These are phyloP conservation scores for Talaromyces verruculosus DNA, from an alignment of 2,329 filamentous ascomycete genomes.

Conservation along the genomic window DNA sequence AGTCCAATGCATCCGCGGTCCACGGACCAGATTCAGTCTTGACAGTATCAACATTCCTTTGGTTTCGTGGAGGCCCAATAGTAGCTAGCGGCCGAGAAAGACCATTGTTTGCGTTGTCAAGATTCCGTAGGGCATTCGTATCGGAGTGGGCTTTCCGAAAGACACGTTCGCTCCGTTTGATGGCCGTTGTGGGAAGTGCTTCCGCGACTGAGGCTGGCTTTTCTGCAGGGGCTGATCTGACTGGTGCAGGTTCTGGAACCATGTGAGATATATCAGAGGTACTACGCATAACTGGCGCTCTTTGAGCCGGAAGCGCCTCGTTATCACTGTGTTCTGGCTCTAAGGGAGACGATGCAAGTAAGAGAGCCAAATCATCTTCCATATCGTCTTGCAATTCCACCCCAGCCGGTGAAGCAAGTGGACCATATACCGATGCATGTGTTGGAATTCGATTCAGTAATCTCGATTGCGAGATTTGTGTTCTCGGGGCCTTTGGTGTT, in stretches of 20 bases:
- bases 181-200: background rate
- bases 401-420: conserved; percentile 15
- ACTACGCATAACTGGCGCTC: conserved; percentile 15
- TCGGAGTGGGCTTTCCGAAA: conserved; percentile 41
- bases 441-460: conserved; percentile 19
- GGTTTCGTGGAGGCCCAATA: conserved; percentile 26
- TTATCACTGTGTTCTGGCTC: background rate
- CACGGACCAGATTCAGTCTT: conserved; percentile 40
- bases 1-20: conserved; percentile 44
- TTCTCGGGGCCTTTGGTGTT: conserved; percentile 11
- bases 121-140: conserved; percentile 31
- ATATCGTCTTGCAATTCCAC: conserved; percentile 8
- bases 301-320: background rate
- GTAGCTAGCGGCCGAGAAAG: conserved; percentile 22
- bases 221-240: background rate
- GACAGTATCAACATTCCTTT: conserved; percentile 20
- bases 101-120: conserved; percentile 17
- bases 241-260: background rate
- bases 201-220: background rate
- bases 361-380: background rate
- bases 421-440: conserved; percentile 18
- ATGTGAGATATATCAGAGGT: conserved; percentile 20
- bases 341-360: background rate
- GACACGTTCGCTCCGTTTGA: conserved; percentile 16
- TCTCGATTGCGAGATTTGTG: conserved; percentile 12